Evolutionary conservation across 768 basidiomycete genomes (phyloP).

Genomic region (Suillus hirtellus): DNA sequence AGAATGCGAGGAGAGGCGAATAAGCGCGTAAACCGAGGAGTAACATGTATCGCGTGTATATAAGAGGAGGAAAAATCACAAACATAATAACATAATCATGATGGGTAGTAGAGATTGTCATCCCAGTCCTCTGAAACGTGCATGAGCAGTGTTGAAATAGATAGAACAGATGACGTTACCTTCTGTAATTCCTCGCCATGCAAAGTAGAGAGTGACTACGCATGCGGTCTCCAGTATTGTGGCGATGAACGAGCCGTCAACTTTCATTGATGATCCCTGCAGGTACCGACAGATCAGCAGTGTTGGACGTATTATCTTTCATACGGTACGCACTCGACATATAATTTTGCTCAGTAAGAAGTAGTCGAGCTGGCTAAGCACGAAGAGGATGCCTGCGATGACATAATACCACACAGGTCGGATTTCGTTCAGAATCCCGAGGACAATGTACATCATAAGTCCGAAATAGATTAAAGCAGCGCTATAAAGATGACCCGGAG

Average conservation of each 20-base stretch:
- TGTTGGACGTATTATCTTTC: constrained; percentile 26
- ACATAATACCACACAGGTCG: constrained; percentile 81
- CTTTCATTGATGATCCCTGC: constrained; percentile 61
- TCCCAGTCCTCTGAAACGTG: constrained; percentile 48
- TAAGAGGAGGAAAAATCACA: constrained; percentile 12
- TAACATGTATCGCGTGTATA: constrained; percentile 14
- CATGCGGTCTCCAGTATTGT: constrained; percentile 81
- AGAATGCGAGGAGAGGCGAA: background rate
- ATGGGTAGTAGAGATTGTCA: constrained; percentile 47
- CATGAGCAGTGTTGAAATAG: constrained; percentile 9
- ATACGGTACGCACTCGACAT: constrained; percentile 53
- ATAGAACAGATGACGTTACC: constrained; percentile 44
- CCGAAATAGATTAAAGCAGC: constrained; percentile 68
- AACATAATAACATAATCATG: constrained; percentile 24
- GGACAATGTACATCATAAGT: constrained; percentile 81
- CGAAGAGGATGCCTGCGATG: constrained; percentile 72
- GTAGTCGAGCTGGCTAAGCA: constrained; percentile 79
- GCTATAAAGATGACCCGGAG: constrained; percentile 33
- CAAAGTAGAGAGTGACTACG: constrained; percentile 66
- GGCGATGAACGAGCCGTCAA: constrained; percentile 88
- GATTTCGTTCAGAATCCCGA: constrained; percentile 72
- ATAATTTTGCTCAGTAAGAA: constrained; percentile 79
- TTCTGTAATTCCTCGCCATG: constrained; percentile 91
- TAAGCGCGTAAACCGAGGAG: background rate
- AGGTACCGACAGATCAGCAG: background rate